phyloP scores from a whole-genome alignment of 441 rosid species.

The Pelargonium myrrhifolium region DNA sequence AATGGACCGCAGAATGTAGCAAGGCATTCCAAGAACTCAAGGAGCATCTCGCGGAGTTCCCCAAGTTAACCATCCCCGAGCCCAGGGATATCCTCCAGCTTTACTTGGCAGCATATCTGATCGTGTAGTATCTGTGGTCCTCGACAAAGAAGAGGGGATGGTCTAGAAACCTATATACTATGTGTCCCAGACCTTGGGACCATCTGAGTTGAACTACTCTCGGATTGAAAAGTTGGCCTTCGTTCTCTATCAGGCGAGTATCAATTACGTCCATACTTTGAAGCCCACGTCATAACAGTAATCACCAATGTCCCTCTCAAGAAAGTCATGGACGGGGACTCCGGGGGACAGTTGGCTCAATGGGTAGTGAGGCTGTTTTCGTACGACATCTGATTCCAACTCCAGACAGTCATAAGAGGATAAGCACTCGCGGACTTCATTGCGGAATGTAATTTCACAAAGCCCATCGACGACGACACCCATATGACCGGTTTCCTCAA shows the following conservation, averaged over 20 bases:
- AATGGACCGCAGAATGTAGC: background rate
- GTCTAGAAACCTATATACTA: background rate
- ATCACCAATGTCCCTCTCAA: background rate
- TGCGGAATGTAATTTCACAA: no score
- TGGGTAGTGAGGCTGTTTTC: background rate
- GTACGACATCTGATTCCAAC: no score
- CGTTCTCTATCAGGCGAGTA: background rate
- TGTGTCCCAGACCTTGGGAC: background rate
- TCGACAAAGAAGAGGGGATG: background rate
- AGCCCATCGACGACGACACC: no score
- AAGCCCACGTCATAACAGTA: background rate
- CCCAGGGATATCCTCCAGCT: background rate
- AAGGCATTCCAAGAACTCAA: background rate
- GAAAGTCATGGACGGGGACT: background rate
- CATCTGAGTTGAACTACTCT: background rate
- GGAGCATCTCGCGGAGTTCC: background rate
- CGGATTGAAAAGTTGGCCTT: background rate
- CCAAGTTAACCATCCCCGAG: background rate
- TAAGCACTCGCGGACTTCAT: no score
- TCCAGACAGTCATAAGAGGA: no score
- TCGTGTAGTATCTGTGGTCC: background rate
- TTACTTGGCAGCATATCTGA: background rate
- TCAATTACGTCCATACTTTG: background rate
- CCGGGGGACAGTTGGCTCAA: background rate
- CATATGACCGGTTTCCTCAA: no score